Percentiles rank a stretch among this genome's conserved stretches.
Evolutionary conservation across 495 filamentous ascomycete species (phyloP).

Genomic region (Aspergillus affinis): DNA sequence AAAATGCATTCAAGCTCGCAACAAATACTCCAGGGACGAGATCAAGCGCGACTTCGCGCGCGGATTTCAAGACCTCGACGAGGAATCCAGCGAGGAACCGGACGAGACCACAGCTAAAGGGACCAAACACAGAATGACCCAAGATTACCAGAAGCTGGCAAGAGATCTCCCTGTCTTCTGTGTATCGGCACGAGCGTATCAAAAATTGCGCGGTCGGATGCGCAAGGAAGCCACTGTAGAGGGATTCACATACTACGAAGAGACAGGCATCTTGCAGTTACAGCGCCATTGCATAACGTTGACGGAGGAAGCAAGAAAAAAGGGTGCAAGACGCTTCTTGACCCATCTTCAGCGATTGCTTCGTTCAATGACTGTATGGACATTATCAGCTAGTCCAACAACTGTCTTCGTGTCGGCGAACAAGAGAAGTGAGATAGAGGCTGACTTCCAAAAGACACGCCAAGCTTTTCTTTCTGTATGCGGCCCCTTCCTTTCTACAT

Average conservation of each 20-base stretch:
- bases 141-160: conserved; percentile 59
- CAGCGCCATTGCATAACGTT: conserved; percentile 55
- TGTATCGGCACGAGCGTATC: conserved; percentile 57
- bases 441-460: conserved; percentile 28
- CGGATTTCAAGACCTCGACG: conserved; percentile 55
- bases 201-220: conserved; percentile 57
- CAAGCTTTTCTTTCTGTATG: neutral
- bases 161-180: conserved; percentile 59
- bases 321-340: conserved; percentile 46
- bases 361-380: conserved; percentile 53
- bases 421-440: conserved; percentile 39
- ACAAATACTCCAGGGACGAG: conserved; percentile 48
- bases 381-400: conserved; percentile 33
- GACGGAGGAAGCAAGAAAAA: conserved; percentile 46
- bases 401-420: neutral
- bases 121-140: conserved; percentile 36
- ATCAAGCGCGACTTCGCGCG: conserved; percentile 58
- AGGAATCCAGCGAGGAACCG: conserved; percentile 45
- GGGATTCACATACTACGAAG: conserved; percentile 46
- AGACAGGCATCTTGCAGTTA: conserved; percentile 57
- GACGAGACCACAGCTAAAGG: conserved; percentile 32
- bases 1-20: conserved; percentile 54
- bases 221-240: conserved; percentile 45
- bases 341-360: conserved; percentile 49
- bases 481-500: conserved; percentile 27